Base-by-base conservation (phyloP, 768 basidiomycete species). In the Sporobolomyces phaffii region DNA sequence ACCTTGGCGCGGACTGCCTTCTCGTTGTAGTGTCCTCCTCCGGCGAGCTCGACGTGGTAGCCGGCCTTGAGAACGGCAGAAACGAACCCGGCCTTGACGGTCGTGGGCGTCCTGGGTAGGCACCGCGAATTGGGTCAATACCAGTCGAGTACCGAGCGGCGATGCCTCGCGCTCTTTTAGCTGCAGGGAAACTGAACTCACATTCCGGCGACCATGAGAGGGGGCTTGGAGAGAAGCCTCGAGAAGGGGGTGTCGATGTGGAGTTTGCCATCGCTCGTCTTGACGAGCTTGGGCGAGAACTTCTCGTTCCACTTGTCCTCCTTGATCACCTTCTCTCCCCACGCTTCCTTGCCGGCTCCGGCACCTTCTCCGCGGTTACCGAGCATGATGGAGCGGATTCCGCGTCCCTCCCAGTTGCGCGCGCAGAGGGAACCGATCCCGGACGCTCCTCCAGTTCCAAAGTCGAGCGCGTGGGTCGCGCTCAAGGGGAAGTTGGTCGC, bases 181-280 rank as follows among this genome's bases (percentile, higher is more conserved):
- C n/a, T n/a, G n/a, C n/a, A n/a, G n/a, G n/a, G n/a, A n/a, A n/a
- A n/a, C n/a, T n/a, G 2, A 17, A 52, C 61, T 45, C 26, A 58
- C 96, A 99, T 98, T 65, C 96, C 96, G 53, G 93, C 94, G 43
- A 99, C 92, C 96, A 98, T 98, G 79, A 99, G 88, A 38, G 96
- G 96, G 5, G 96, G 86, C 80, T 98, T 99, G 73, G 91, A 91
- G 47, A 99, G 79, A 48, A 99, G 84, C 65, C 96, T 89, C 54
- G 94, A 94, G 83, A 97, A 94, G 6, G 91, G 88, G 0, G 94
- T 97, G 78, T 99, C 92, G 73, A 99, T 83, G 77, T 93, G 87
- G 59, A 98, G 80, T 68, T 84, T 86, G 40, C 96, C 96, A 78
- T 98, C 91, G 72, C 90, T 90, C 13, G 90, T 94, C 80, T 89